These are phyloP conservation scores for Fusarium robinianum DNA, from an alignment of 2,329 filamentous ascomycete species.

Conservation along the genomic window DNA sequence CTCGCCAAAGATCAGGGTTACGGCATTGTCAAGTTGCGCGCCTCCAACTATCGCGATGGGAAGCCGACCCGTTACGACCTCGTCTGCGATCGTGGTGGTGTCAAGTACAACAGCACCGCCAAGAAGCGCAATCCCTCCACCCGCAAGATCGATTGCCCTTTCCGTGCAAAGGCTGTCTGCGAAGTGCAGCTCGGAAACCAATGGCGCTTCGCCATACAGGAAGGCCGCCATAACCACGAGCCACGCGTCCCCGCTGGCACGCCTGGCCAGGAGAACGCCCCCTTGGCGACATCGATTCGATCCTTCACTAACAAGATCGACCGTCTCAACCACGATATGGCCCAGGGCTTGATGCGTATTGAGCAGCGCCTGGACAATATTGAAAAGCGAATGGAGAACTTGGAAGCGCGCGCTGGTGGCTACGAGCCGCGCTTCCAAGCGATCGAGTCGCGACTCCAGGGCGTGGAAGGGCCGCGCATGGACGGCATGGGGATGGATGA, in stretches of 20 bases:
- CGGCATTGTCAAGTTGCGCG: constrained; percentile 64
- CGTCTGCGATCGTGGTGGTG: constrained; percentile 65
- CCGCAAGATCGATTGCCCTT: constrained; percentile 67
- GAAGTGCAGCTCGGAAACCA: constrained; percentile 66
- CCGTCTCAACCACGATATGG: constrained; percentile 60
- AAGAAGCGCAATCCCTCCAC: constrained; percentile 68
- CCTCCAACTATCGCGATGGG: constrained; percentile 66
- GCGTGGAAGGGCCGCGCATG: constrained; percentile 49
- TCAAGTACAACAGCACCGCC: constrained; percentile 67
- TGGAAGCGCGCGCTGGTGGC: constrained; percentile 51
- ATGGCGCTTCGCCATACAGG: constrained; percentile 67
- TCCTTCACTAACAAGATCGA: constrained; percentile 64
- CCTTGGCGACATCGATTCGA: constrained; percentile 61
- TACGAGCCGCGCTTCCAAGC: constrained; percentile 53
- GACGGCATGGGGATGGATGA: constrained; percentile 52
- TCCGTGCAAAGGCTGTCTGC: constrained; percentile 66
- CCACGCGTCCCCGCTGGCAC: constrained; percentile 58
- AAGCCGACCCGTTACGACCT: constrained; percentile 66
- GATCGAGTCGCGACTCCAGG: constrained; percentile 49
- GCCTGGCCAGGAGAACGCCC: constrained; percentile 61
- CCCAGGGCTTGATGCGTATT: constrained; percentile 56
- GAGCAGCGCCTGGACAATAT: constrained; percentile 56
- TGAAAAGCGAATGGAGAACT: constrained; percentile 58
- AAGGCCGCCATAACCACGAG: constrained; percentile 65
- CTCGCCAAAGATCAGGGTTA: constrained; percentile 66